Conservation (phyloP, 73 alveolate genomes). For the Loxodes magnus region DNA sequence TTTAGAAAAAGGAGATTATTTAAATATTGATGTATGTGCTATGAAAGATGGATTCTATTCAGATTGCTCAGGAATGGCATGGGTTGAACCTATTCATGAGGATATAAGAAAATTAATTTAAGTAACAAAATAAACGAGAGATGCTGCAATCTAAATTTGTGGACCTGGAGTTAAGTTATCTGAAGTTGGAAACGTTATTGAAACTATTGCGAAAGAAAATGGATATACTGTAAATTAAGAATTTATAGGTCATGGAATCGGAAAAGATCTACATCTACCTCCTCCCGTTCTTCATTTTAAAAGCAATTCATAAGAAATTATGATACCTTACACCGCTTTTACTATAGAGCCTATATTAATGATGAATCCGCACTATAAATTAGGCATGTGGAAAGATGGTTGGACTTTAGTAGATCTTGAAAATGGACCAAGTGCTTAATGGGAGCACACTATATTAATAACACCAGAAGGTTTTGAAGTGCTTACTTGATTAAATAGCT, state of each 20-base stretch:
- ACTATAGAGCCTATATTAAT: constrained; percentile 89
- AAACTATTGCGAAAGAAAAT: constrained; percentile 38
- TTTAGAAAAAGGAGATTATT: constrained; percentile 69
- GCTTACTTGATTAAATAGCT: too few relatives aligned
- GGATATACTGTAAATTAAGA: constrained; percentile 59
- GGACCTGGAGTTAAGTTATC: constrained; percentile 72
- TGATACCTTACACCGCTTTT: constrained; percentile 83
- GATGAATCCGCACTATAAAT: constrained; percentile 45
- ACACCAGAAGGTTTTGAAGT: constrained; percentile 89
- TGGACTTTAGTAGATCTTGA: constrained; percentile 80
- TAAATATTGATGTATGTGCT: constrained; percentile 78
- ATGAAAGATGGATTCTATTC: constrained; percentile 79
- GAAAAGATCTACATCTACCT: constrained; percentile 75
- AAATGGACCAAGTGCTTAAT: constrained; percentile 62
- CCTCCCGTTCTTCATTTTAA: constrained; percentile 67
- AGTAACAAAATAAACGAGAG: constrained; percentile 53
- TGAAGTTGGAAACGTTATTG: constrained; percentile 69
- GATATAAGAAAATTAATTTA: constrained; percentile 58
- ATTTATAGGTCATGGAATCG: constrained; percentile 91
- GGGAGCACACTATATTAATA: constrained; percentile 89
- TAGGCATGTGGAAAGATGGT: constrained; percentile 64
- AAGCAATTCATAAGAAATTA: constrained; percentile 24
- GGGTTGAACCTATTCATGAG: constrained; percentile 60
- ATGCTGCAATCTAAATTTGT: constrained; percentile 65
- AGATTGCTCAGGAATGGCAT: constrained; percentile 73